These are phyloP conservation scores for Botrytis medusae DNA, from an alignment of 2,329 filamentous ascomycete genomes.

Conservation along the genomic window DNA sequence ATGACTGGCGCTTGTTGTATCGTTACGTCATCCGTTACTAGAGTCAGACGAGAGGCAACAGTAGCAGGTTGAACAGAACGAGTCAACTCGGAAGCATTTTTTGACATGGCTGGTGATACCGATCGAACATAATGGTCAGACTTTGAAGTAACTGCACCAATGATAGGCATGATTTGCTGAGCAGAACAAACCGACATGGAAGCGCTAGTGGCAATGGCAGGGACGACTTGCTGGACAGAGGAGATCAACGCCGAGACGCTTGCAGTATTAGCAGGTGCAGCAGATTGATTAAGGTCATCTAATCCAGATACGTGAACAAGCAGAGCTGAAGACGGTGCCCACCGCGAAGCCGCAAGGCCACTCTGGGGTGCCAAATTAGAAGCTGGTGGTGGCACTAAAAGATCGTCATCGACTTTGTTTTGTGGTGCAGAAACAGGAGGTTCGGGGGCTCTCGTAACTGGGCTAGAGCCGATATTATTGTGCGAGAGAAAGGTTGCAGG, in stretches of 20 bases:
- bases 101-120: not conserved
- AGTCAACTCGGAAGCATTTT: not conserved
- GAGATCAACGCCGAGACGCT: not conserved
- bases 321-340: not conserved
- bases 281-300: not conserved
- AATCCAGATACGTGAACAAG: not conserved
- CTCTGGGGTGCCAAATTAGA: not conserved
- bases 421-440: not conserved
- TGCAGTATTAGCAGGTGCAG: not conserved
- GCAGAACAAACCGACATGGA: not conserved
- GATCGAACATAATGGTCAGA: not conserved
- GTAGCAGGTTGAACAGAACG: not conserved
- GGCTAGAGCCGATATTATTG: not conserved
- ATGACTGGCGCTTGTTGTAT: not conserved
- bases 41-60: not conserved
- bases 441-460: not conserved
- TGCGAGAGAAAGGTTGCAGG: constrained; percentile 10
- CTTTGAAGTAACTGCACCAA: not conserved
- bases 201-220: not conserved
- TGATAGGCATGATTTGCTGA: not conserved
- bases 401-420: not conserved
- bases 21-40: not conserved
- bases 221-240: not conserved
- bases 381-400: not conserved
- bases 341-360: constrained; percentile 6